Conservation (phyloP, 1,284 basidiomycete genomes). For the Butyriboletus appendiculatus region DNA sequence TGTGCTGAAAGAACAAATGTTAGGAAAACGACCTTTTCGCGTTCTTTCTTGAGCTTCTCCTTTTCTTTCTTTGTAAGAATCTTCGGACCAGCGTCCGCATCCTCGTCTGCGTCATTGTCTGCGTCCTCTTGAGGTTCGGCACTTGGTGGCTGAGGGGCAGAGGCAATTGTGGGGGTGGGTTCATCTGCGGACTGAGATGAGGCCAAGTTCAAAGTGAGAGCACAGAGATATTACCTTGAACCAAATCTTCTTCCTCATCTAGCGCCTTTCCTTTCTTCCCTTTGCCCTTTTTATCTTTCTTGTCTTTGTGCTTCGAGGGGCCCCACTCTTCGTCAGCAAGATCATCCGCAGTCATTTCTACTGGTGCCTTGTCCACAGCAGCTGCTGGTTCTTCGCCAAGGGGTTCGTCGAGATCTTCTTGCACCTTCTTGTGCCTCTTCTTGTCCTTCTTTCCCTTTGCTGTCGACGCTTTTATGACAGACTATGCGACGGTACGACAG, state of each 20-base stretch:
- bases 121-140: constrained; percentile 42
- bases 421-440: constrained; percentile 56
- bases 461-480: constrained; percentile 56
- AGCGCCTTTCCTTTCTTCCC: constrained; percentile 46
- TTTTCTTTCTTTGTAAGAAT: constrained; percentile 91
- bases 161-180: constrained; percentile 30
- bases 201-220: background rate
- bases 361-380: constrained; percentile 42
- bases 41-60: constrained; percentile 92
- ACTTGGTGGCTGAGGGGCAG: constrained; percentile 16
- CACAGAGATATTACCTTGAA: constrained; percentile 22
- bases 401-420: constrained; percentile 31
- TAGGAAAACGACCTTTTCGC: constrained; percentile 70
- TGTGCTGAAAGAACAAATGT: constrained; percentile 1
- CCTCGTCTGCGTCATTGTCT: constrained; percentile 50
- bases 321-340: constrained; percentile 72
- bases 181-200: constrained; percentile 25
- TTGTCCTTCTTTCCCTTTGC: constrained; percentile 66
- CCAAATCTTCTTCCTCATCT: constrained; percentile 44
- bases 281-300: constrained; percentile 53
- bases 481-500: constrained; percentile 35
- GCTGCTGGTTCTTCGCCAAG: constrained; percentile 35
- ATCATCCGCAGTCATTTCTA: constrained; percentile 61
- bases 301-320: constrained; percentile 52
- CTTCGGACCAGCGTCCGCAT: constrained; percentile 48